phyloP scores from a whole-genome alignment of 2,329 filamentous ascomycete genomes.

The Colletotrichum sp. region DNA sequence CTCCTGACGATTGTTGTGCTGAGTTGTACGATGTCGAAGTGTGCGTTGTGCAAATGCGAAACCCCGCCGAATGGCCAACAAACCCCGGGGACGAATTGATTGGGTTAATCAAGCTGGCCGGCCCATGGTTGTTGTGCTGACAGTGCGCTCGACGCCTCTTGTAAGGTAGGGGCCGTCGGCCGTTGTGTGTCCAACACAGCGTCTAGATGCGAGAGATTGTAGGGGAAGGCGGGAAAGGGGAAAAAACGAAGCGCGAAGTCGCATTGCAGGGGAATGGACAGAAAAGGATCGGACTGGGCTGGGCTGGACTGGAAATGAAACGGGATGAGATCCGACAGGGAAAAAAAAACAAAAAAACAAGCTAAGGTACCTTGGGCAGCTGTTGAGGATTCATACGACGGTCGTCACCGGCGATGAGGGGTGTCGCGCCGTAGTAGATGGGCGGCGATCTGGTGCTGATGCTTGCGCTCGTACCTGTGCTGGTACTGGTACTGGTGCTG shows the following conservation, averaged over 20 bases:
- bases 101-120: neutral
- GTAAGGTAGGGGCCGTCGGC: neutral
- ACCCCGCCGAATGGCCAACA: neutral
- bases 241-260: constrained; percentile 14
- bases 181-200: neutral
- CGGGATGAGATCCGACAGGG: neutral
- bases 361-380: constrained; percentile 44
- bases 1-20: neutral
- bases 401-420: constrained; percentile 40
- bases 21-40: neutral
- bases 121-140: neutral
- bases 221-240: constrained; percentile 19
- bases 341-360: neutral
- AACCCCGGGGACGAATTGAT: neutral
- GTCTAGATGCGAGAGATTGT: constrained; percentile 7
- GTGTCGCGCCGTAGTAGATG: constrained; percentile 32
- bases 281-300: neutral
- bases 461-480: constrained; percentile 20
- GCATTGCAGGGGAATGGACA: constrained; percentile 14
- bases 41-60: neutral
- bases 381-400: constrained; percentile 48
- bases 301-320: neutral
- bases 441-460: constrained; percentile 29
- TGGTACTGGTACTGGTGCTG: constrained; percentile 20
- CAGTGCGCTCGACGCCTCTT: neutral